Percentiles rank a stretch among this genome's conserved stretches.
These are phyloP conservation scores for Ziziphus jujuba DNA, from an alignment of 306 rosid species.

Conservation along the genomic window DNA sequence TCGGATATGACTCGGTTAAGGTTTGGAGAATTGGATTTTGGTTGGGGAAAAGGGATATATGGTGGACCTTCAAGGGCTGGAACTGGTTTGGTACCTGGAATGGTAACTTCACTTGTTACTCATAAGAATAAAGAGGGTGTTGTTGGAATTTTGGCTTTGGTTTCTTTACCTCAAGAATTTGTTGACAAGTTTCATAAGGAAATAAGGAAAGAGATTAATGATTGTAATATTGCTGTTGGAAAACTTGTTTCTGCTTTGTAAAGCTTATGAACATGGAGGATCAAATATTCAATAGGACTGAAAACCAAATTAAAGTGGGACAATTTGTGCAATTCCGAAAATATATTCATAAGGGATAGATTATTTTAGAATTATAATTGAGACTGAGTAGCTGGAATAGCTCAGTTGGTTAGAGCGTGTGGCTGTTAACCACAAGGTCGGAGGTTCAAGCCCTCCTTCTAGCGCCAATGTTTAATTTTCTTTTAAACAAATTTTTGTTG, in stretches of 20 bases:
- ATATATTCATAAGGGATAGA: no score
- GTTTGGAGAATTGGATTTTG: slow-evolving; percentile 16
- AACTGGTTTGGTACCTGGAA: slow-evolving; percentile 25
- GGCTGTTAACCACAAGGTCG: slow-evolving; percentile 17
- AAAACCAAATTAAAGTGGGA: no score
- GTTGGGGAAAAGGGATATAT: slow-evolving; percentile 13
- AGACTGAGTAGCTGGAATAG: slow-evolving; percentile 17
- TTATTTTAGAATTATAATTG: no score
- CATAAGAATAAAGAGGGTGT: slow-evolving; percentile 25
- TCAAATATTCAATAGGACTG: no score
- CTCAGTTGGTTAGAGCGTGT: slow-evolving; percentile 13
- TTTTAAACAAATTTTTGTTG: no score
- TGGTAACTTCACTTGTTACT: slow-evolving; percentile 18
- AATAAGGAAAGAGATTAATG: slow-evolving; percentile 24
- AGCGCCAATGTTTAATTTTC: background rate
- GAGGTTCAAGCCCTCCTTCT: slow-evolving; percentile 16
- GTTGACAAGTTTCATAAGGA: slow-evolving; percentile 16
- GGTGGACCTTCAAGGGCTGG: slow-evolving; percentile 28
- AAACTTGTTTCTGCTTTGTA: background rate
- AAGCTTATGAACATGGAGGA: no score
- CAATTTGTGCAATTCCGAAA: no score
- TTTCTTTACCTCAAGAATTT: slow-evolving; percentile 14
- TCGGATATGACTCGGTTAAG: slow-evolving; percentile 26
- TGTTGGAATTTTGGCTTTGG: slow-evolving; percentile 28
- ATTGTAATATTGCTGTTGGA: background rate